Conservation (phyloP, 1,284 basidiomycete species). For the Puccinia horiana region DNA sequence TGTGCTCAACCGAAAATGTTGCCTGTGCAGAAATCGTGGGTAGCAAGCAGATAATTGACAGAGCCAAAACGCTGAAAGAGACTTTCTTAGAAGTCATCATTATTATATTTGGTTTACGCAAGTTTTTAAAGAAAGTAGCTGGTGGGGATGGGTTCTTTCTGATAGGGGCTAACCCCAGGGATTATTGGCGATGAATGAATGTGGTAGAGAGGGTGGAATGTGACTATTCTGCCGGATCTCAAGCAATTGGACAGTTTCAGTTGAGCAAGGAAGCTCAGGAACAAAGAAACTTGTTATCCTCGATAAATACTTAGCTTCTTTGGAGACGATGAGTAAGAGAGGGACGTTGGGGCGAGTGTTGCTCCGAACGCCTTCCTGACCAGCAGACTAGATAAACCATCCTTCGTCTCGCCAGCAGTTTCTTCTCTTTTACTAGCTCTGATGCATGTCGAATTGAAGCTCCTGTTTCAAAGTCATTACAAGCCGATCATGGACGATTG, state of each 20-base stretch:
- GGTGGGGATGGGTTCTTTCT: not conserved
- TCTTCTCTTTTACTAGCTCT: constrained; percentile 1
- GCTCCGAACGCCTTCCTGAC: not conserved
- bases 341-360: not conserved
- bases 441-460: constrained; percentile 12
- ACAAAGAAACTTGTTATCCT: not conserved
- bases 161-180: not conserved
- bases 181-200: constrained; percentile 20
- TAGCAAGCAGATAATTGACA: constrained; percentile 13
- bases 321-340: not conserved
- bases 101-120: not conserved
- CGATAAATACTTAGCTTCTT: not conserved
- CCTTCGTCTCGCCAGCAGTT: not conserved
- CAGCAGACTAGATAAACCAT: not conserved
- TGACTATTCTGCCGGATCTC: not conserved
- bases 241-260: not conserved
- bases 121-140: not conserved
- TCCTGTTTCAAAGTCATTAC: constrained; percentile 10
- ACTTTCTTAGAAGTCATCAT: constrained; percentile 20
- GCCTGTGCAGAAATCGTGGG: not conserved
- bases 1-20: not conserved
- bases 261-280: not conserved
- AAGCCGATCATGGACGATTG: not conserved
- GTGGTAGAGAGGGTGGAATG: constrained; percentile 7
- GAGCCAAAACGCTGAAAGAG: constrained; percentile 5